Percentiles rank a stretch among this genome's conserved stretches.
phyloP scores from a whole-genome alignment of 257 asterid species.

The Nicotiana obtusifolia region DNA sequence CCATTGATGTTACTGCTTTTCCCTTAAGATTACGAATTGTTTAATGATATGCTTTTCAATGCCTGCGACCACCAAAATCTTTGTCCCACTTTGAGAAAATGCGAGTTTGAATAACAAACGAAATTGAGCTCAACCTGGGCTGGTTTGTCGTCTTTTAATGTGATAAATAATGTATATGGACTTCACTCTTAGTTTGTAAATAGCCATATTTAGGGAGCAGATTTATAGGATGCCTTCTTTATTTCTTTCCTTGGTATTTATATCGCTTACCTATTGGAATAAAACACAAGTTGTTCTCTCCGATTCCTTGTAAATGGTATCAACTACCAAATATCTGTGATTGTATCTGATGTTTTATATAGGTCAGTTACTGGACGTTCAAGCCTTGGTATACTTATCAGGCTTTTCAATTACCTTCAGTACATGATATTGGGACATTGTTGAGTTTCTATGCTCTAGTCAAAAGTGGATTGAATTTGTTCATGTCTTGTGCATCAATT shows the following conservation, averaged over 20 bases:
- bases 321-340: background rate
- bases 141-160: background rate
- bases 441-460: background rate
- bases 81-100: background rate
- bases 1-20: background rate
- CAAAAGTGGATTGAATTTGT: background rate
- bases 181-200: too few relatives aligned
- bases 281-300: too few relatives aligned
- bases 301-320: too few relatives aligned
- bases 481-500: slow-evolving; percentile 1
- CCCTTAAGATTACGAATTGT: background rate
- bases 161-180: too few relatives aligned
- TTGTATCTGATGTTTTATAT: background rate
- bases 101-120: background rate
- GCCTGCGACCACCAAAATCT: background rate
- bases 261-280: too few relatives aligned
- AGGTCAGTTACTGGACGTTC: background rate
- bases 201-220: too few relatives aligned
- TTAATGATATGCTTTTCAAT: background rate
- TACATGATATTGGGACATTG: background rate
- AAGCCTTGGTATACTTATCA: background rate
- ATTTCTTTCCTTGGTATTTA: too few relatives aligned
- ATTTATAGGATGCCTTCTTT: too few relatives aligned
- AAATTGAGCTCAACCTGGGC: too few relatives aligned
- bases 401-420: background rate